Evolutionary conservation across 2,329 filamentous ascomycete species (phyloP), one percentile per base, ranked within the genome.

Genomic region (Juglanconis sp.): DNA sequence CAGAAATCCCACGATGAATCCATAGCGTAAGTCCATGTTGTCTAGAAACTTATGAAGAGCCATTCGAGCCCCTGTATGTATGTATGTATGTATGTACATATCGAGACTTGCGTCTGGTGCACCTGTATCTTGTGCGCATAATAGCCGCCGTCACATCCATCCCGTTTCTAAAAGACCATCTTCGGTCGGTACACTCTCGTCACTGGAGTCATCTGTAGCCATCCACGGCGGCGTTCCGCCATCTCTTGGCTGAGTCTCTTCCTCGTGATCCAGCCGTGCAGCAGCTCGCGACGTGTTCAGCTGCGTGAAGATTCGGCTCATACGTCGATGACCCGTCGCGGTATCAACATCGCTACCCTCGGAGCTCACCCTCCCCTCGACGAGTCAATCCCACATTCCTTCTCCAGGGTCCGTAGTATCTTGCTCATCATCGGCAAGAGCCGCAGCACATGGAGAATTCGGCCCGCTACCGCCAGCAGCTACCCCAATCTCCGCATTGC

Each of bases 341-440:
- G 15, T 9, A 30, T 59, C 53, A n/a, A 30, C 49, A 52, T 59
- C 52, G 50, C 56, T 62, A 31, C 38, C 56, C 53, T 56, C 48
- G 44, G 50, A 57, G 59, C 59, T 63, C 55, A 62, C 42, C 55
- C 62, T 59, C 57, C 48, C 53, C 24, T 57, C 53, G 48, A 63
- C 59, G 49, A 56, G 49, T 63, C 56, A 63, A 48, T 63, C 62
- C 49, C 55, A 63, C 13, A 62, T 50, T 11, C 59, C 62, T 7
- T 54, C 62, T 24, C 56, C 59, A 5, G 47, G 34, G 30, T 63
- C 59, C 3, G 62, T 62, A 3, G 42, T 60, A 31, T 58, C 58
- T 30, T 58, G 35, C 36, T 63, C 58, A 46, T 63, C 61, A 32
- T 63, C 61, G 5, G 61, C 61, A 11, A 61, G 58, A n/a, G 58